Evolutionary conservation across 1,284 basidiomycete species (phyloP), one percentile per base, ranked within the genome.

Genomic region (Malassezia furfur): DNA sequence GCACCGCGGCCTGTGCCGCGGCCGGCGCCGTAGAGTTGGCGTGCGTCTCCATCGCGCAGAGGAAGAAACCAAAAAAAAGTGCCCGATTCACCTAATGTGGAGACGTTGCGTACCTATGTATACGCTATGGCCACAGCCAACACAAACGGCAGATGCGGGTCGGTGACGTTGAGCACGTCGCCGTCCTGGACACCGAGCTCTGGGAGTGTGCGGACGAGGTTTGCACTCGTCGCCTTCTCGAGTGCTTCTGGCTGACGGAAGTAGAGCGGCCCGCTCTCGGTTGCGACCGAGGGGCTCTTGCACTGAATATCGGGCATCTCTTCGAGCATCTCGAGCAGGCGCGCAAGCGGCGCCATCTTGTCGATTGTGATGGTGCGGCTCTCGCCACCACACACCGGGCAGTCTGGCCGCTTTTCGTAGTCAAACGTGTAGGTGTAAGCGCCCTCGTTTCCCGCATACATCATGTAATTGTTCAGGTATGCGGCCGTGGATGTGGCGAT

Each of bases 401-500:
- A 99, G 67, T 96, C 90, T 1, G 83, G 80, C 39, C 90, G 85
- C 72, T 85, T 85, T 77, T 96, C 88, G 73, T 94, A 87, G 77
- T 96, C 85, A 68, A 98, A 99, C 0, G 94, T 98, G 77, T 89
- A 94, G 1, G 93, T 94, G 77, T 98, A 99, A 6, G 98, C 83
- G 30, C 89, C 86, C 52, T 96, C 91, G 37, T 91, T 96, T 31
- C 94, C 94, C 59, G 93, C 78, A 64, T 81, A 82, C 79, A 81
- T 76, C 81, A 98, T 96, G 77, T 98, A 99, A 77, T 98, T 98
- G 78, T 96, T 88, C 39, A 99, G 80, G 74, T 84, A 94, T 1
- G 91, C 88, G 0, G 91, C 93, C 25, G 87, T 86, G 58, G 84
- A 88, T 0, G 94, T 98, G 17, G 90, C 93, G 57, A 99, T 88